Base-by-base conservation (phyloP, 129 eudicot genomes). In the Pseudognaphalium luteoalbum region DNA sequence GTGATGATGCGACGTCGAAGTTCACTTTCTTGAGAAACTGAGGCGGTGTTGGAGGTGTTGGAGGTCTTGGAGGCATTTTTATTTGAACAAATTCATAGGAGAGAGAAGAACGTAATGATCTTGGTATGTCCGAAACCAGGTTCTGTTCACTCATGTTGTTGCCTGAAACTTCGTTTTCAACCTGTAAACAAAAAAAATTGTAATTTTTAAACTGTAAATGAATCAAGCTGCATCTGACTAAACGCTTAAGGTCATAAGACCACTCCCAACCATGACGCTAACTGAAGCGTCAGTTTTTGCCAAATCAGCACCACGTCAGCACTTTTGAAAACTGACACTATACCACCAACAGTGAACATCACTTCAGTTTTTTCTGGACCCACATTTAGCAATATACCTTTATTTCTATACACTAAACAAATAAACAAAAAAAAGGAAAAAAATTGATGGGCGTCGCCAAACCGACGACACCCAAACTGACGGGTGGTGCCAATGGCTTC, bases 11-110 rank as follows among this genome's bases (percentile, higher is more conserved):
- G 64, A 83, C n/a, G 3, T 16, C 17, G 62, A 86, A 87, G 76
- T 87, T 89, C 28, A 92, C 97, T 84, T 85, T 89, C 72, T 86
- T 92, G 52, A 83, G 93, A 76, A 83, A 86, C 5, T 79, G 86
- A 35, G 56, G 81, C 4, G 87, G 91, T 0, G 86, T 82, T 25
- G 64, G 81, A 5, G 91, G 90, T 3, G 83, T 80, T 6, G 81
- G 82, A 5, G 91, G 90, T 3, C 81, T 80, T 6, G 81, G 82
- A 16, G 91, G 89, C 88, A 87, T 87, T 59, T 82, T 89, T 54
- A 87, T 87, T 69, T 84, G 90, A 62, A 87, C 89, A 50, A 84
- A 84, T 39, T 89, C 93, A 56, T 82, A 78, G 33, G 80, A 72
- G 54, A 87, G 82, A 66, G 90, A 78, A 54, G 72, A 74, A 8